phyloP scores from a whole-genome alignment of 2,329 filamentous ascomycete species.

The Endoconidiophora polonica region DNA sequence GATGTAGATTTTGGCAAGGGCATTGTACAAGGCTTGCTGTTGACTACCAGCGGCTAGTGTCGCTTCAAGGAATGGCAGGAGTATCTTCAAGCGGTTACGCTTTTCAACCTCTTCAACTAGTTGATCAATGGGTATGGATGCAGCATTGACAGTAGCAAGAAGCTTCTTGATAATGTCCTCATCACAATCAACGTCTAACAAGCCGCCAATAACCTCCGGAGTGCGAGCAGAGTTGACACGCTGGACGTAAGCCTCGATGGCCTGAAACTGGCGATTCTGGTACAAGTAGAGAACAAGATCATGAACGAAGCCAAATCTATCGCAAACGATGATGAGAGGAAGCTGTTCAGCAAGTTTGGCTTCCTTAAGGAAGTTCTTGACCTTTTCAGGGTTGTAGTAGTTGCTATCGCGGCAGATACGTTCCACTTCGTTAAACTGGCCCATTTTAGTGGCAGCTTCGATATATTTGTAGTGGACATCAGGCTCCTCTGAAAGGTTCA shows the following conservation, averaged over 20 bases:
- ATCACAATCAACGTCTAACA: constrained; percentile 94
- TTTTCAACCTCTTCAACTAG: constrained; percentile 90
- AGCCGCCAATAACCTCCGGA: constrained; percentile 78
- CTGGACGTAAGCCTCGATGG: constrained; percentile 96
- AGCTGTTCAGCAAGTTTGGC: constrained; percentile 82
- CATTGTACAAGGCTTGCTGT: constrained; percentile 93
- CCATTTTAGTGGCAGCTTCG: constrained; percentile 85
- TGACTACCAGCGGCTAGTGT: constrained; percentile 81
- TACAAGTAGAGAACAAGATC: constrained; percentile 93
- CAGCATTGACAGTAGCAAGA: constrained; percentile 65
- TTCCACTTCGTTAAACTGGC: constrained; percentile 89
- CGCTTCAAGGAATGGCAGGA: constrained; percentile 88
- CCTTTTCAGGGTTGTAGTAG: constrained; percentile 79
- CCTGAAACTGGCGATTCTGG: constrained; percentile 98
- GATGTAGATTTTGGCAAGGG: constrained; percentile 97
- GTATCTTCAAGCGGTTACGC: constrained; percentile 84
- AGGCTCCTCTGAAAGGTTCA: constrained; percentile 86
- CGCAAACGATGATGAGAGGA: constrained; percentile 93
- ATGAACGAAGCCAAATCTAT: constrained; percentile 98
- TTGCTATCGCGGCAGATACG: constrained; percentile 91
- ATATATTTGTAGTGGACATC: constrained; percentile 99
- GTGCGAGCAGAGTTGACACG: constrained; percentile 84
- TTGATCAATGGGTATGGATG: constrained; percentile 81
- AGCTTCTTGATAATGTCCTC: constrained; percentile 92
- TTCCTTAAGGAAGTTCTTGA: constrained; percentile 99